Evolutionary conservation across 2,329 filamentous ascomycete genomes (phyloP).

Genomic region (Diaporthe longicolla): DNA sequence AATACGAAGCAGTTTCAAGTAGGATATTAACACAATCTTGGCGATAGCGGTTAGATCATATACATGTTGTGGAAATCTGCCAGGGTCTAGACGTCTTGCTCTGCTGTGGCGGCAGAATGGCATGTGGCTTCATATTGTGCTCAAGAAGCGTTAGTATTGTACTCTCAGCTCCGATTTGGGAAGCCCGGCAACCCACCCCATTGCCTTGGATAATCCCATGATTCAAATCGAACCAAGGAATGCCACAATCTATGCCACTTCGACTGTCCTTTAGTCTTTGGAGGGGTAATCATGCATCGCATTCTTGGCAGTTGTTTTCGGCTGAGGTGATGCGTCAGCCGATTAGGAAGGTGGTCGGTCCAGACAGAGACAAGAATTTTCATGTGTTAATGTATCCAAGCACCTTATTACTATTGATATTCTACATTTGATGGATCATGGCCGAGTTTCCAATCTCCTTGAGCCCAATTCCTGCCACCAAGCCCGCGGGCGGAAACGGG

Average conservation of each 20-base stretch:
- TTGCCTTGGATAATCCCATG: no score
- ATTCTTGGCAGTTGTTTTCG: no score
- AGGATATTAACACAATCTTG: neutral
- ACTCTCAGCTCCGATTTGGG: neutral
- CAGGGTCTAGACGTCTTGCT: neutral
- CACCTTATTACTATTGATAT: no score
- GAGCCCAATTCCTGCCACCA: neutral
- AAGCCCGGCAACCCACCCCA: neutral
- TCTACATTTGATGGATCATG: neutral
- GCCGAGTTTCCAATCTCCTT: neutral
- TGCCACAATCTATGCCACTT: no score
- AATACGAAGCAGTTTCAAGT: conserved; percentile 4
- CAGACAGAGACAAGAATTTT: no score
- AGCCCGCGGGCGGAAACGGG: neutral
- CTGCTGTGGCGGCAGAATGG: conserved; percentile 25
- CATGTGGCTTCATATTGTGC: conserved; percentile 37
- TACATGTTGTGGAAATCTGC: no score
- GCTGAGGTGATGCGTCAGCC: no score
- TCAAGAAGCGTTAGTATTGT: conserved; percentile 38
- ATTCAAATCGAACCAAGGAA: no score
- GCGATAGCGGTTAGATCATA: neutral
- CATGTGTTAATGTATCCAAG: no score
- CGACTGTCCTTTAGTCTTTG: neutral
- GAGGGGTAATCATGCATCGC: no score
- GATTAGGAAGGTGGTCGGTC: no score